Evolutionary conservation across 192 early-diverging fungal species (phyloP).

Genomic region (Haplosporangium gracile): DNA sequence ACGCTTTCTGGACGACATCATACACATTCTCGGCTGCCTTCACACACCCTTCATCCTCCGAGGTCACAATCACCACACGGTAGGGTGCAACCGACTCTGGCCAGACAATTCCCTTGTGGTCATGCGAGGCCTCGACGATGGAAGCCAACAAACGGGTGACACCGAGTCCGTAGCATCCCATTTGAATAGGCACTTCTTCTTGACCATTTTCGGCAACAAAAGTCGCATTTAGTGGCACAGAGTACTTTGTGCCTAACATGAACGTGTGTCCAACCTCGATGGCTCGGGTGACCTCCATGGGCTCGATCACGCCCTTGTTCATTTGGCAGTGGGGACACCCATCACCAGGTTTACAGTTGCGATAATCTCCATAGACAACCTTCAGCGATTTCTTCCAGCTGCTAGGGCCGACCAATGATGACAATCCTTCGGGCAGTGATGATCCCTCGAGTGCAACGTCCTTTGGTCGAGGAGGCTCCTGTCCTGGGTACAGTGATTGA

Average conservation of each 20-base stretch:
- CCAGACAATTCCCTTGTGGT: slow-evolving; percentile 82
- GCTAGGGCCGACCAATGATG: neutral
- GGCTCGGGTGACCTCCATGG: slow-evolving; percentile 61
- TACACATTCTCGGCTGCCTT: slow-evolving; percentile 57
- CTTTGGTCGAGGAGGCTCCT: neutral
- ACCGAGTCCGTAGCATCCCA: slow-evolving; percentile 96
- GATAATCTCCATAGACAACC: slow-evolving; percentile 59
- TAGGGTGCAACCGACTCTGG: slow-evolving; percentile 86
- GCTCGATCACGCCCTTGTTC: slow-evolving; percentile 13
- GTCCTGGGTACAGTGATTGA: slow-evolving; percentile 47
- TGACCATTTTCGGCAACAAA: slow-evolving; percentile 46
- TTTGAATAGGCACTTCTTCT: slow-evolving; percentile 69
- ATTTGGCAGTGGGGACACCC: slow-evolving; percentile 57
- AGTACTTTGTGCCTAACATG: slow-evolving; percentile 91
- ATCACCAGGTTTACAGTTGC: slow-evolving; percentile 63
- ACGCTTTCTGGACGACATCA: slow-evolving; percentile 52
- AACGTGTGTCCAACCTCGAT: slow-evolving; percentile 95
- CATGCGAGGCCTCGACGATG: slow-evolving; percentile 75
- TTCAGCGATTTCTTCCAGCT: neutral
- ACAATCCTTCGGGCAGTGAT: slow-evolving; percentile 16
- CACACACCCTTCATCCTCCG: slow-evolving; percentile 54
- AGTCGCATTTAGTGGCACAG: slow-evolving; percentile 72
- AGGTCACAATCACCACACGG: slow-evolving; percentile 72
- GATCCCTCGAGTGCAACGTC: neutral
- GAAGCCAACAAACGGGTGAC: slow-evolving; percentile 88